A percentile compares a stretch with the other conserved stretches of the same genome.
phyloP scores from a whole-genome alignment of 1,139 yeast species.

The Saccharomycopsis hybrid region DNA sequence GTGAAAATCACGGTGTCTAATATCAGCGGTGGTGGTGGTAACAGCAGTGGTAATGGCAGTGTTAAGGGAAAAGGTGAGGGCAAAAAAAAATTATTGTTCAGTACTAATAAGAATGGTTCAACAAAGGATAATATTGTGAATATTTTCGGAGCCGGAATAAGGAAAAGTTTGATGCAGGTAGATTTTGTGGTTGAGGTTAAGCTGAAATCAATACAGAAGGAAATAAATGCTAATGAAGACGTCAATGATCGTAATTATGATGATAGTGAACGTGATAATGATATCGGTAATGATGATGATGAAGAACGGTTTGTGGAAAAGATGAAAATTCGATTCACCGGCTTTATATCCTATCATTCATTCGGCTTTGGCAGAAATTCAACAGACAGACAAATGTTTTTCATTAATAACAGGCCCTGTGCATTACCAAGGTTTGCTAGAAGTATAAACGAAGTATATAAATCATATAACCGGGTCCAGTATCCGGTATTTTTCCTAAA shows the following conservation, averaged over 20 bases:
- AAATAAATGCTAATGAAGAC: constrained; percentile 19
- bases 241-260: too few relatives aligned
- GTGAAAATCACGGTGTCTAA: constrained; percentile 58
- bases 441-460: constrained; percentile 67
- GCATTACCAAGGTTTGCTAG: constrained; percentile 48
- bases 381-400: constrained; percentile 69
- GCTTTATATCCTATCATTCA: constrained; percentile 67
- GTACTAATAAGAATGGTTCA: constrained; percentile 28
- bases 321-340: constrained; percentile 33
- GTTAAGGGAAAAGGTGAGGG: constrained; percentile 29
- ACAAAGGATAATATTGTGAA: constrained; percentile 53
- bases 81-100: constrained; percentile 44
- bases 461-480: constrained; percentile 63
- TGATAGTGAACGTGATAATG: constrained; percentile 19
- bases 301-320: neutral
- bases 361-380: constrained; percentile 71
- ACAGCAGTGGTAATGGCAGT: constrained; percentile 19
- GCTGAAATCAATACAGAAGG: constrained; percentile 8
- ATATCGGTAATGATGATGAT: neutral
- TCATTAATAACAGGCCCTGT: constrained; percentile 72
- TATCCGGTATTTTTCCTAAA: constrained; percentile 67
- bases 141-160: constrained; percentile 63
- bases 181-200: constrained; percentile 26
- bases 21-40: constrained; percentile 27
- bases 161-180: constrained; percentile 49